Evolutionary conservation across 2,329 filamentous ascomycete genomes (phyloP).

Genomic region (Ceratocystis cubensis): DNA sequence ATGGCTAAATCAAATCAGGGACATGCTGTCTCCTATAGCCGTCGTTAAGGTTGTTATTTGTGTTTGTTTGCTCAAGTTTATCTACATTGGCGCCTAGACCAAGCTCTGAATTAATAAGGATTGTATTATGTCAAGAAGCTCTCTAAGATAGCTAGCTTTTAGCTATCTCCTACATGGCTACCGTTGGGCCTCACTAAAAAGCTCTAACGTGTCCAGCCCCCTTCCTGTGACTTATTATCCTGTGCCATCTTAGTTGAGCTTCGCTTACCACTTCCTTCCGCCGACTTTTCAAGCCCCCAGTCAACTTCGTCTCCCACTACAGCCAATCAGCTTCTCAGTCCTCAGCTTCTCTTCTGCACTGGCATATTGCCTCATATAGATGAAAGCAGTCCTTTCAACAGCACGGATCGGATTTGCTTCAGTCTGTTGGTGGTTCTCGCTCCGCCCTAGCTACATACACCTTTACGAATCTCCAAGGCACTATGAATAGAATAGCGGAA

Average conservation of each 20-base stretch:
- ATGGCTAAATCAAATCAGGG: not conserved
- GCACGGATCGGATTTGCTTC: no score
- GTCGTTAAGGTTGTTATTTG: no score
- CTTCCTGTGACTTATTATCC: not conserved
- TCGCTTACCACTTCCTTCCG: not conserved
- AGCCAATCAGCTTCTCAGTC: not conserved
- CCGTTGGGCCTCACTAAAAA: not conserved
- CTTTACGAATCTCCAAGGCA: not conserved
- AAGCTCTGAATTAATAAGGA: not conserved
- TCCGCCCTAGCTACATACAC: not conserved
- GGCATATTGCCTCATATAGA: not conserved
- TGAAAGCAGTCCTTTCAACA: no score
- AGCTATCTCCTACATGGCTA: not conserved
- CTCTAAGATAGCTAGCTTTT: not conserved
- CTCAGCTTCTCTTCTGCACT: not conserved
- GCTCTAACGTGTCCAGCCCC: not conserved
- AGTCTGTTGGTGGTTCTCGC: not conserved
- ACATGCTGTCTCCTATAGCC: not conserved
- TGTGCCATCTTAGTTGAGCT: not conserved
- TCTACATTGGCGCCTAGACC: no score
- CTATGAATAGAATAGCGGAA: conserved; percentile 5
- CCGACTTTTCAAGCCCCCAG: not conserved
- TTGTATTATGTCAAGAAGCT: no score
- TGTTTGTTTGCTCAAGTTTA: no score
- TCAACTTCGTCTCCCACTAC: not conserved